Percentiles rank a stretch among this genome's conserved stretches.
phyloP scores from a whole-genome alignment of 495 filamentous ascomycete species.

The Paragyromitra xinjiangensis region DNA sequence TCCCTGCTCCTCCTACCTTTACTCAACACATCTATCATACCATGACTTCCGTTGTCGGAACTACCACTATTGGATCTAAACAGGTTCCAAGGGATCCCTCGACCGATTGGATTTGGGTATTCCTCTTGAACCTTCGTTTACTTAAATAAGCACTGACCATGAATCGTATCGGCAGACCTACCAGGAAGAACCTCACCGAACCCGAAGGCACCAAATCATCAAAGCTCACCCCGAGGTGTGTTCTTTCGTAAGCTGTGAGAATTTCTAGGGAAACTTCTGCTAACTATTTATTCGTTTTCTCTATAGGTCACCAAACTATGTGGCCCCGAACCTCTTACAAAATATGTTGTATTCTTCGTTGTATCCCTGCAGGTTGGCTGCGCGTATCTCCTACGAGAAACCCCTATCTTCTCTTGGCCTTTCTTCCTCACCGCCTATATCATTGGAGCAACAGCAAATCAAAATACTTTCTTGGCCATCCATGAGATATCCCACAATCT shows the following conservation, averaged over 20 bases:
- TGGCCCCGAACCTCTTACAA: constrained; percentile 93
- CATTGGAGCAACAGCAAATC: constrained; percentile 94
- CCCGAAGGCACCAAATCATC: constrained; percentile 89
- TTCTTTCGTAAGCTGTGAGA: neutral
- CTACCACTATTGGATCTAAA: constrained; percentile 23
- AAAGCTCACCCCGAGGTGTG: constrained; percentile 96
- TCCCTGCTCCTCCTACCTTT: neutral
- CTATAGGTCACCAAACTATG: constrained; percentile 93
- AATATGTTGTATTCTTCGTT: constrained; percentile 87
- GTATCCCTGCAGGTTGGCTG: constrained; percentile 81
- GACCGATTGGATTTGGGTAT: constrained; percentile 57
- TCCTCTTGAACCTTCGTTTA: neutral
- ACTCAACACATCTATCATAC: neutral
- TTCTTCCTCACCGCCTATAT: constrained; percentile 90
- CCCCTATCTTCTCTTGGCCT: constrained; percentile 79
- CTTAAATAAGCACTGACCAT: neutral
- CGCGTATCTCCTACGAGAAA: constrained; percentile 80
- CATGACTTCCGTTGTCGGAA: constrained; percentile 47
- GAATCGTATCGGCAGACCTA: constrained; percentile 78
- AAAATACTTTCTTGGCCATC: constrained; percentile 98
- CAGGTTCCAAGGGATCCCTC: constrained; percentile 11
- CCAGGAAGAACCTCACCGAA: constrained; percentile 96
- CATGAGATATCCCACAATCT: constrained; percentile 99
- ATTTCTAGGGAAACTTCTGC: neutral
- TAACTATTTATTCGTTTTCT: constrained; percentile 34